Percentiles rank a stretch among this genome's conserved stretches.
These are phyloP conservation scores for Apophysomyces elegans DNA, from an alignment of 371 early-diverging fungal genomes.

Conservation along the genomic window DNA sequence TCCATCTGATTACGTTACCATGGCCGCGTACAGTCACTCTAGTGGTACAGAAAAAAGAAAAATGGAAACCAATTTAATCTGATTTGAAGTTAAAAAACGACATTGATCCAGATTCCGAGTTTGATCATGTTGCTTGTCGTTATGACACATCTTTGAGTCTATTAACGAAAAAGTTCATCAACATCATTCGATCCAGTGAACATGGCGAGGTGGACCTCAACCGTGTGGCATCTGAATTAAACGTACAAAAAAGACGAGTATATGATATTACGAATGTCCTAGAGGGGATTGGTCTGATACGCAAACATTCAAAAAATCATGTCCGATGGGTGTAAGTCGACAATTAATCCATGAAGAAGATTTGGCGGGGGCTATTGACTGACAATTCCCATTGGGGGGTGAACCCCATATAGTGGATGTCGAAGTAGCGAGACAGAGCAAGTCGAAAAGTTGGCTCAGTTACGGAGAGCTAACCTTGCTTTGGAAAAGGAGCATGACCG, in stretches of 20 bases:
- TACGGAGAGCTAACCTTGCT: conserved; percentile 33
- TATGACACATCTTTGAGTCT: conserved; percentile 52
- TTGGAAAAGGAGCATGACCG: conserved; percentile 37
- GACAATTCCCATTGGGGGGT: neutral
- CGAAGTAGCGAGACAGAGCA: conserved; percentile 14
- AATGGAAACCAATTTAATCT: neutral
- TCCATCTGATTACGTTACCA: neutral
- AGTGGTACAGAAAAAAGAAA: conserved; percentile 6
- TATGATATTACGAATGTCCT: conserved; percentile 81
- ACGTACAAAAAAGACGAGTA: conserved; percentile 71
- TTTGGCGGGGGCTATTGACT: neutral
- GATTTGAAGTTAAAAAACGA: too few species aligned
- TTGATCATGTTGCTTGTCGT: conserved; percentile 14
- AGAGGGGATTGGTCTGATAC: conserved; percentile 68
- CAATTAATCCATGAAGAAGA: too few species aligned
- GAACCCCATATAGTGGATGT: neutral
- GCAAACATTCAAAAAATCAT: conserved; percentile 69
- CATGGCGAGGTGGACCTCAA: conserved; percentile 65
- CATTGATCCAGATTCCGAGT: conserved; percentile 19
- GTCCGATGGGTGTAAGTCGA: conserved; percentile 66
- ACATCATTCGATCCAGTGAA: conserved; percentile 50
- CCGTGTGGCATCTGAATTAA: conserved; percentile 58
- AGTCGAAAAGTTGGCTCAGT: conserved; percentile 26
- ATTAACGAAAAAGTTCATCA: conserved; percentile 67
- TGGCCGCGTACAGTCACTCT: neutral